Evolutionary conservation across 2,329 filamentous ascomycete species (phyloP).

Genomic region (Daldinia sp.): DNA sequence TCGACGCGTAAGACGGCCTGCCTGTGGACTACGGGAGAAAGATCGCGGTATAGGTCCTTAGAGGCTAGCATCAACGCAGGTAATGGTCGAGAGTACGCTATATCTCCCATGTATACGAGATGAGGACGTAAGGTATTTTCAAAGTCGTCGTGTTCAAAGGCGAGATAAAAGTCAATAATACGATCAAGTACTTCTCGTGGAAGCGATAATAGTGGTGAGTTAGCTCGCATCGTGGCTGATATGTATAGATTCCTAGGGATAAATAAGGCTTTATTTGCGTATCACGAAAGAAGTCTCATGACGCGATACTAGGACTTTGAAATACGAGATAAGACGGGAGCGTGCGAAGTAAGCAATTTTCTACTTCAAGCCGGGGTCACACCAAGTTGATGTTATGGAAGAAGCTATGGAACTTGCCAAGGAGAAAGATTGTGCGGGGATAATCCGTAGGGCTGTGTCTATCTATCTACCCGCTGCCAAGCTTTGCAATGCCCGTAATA

Average conservation of each 20-base stretch:
- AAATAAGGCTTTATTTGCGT: too few species aligned
- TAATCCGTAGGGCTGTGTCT: not conserved
- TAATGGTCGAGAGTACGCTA: constrained; percentile 27
- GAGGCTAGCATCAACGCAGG: constrained; percentile 38
- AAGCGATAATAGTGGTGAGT: constrained; percentile 34
- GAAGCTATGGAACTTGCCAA: not conserved
- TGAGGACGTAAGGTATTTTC: constrained; percentile 37
- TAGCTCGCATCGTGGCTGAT: not conserved
- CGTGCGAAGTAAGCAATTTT: not conserved
- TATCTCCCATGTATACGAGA: constrained; percentile 28
- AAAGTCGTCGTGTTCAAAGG: constrained; percentile 37
- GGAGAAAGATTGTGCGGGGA: not conserved
- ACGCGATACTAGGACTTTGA: too few species aligned
- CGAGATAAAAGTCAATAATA: constrained; percentile 42
- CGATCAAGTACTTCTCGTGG: constrained; percentile 39
- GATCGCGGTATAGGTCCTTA: constrained; percentile 35
- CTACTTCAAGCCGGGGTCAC: not conserved
- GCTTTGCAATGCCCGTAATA: not conserved
- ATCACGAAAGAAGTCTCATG: too few species aligned
- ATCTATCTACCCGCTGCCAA: not conserved
- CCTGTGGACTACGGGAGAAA: constrained; percentile 37
- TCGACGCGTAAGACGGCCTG: constrained; percentile 41
- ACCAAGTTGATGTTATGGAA: not conserved
- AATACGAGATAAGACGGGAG: not conserved
- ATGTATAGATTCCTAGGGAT: not conserved